Percentiles rank a stretch among this genome's conserved stretches.
phyloP scores from a whole-genome alignment of 2,329 filamentous ascomycete species.

The Aspergillus carbonarius region DNA sequence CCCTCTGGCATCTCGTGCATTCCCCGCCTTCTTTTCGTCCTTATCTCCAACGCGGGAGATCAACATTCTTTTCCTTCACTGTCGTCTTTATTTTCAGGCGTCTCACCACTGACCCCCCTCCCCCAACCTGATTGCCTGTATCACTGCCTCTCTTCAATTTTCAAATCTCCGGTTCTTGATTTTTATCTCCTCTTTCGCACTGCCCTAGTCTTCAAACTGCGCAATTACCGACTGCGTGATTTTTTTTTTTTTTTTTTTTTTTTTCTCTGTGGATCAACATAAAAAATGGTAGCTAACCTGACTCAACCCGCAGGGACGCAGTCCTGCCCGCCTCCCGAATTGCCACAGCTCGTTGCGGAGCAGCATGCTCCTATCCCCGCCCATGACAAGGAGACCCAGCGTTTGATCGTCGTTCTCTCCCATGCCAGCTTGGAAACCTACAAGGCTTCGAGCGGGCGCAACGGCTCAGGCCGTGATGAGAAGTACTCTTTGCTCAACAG shows the following conservation, averaged over 20 bases:
- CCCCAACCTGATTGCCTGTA: neutral
- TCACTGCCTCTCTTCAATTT: neutral
- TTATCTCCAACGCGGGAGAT: slow-evolving; percentile 1
- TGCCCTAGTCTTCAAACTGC: neutral
- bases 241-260: neutral
- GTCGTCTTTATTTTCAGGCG: neutral
- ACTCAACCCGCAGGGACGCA: slow-evolving; percentile 68
- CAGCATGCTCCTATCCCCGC: slow-evolving; percentile 81
- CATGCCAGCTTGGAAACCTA: slow-evolving; percentile 98
- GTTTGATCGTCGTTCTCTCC: slow-evolving; percentile 92
- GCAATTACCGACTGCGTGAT: slow-evolving; percentile 3
- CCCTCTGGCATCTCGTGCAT: neutral
- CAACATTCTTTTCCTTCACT: neutral
- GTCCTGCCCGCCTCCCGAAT: slow-evolving; percentile 85
- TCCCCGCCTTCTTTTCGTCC: neutral
- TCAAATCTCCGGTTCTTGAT: neutral
- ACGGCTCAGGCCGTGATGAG: slow-evolving; percentile 71
- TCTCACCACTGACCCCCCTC: neutral
- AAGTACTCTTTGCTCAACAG: slow-evolving; percentile 98
- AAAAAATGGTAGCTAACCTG: slow-evolving; percentile 28
- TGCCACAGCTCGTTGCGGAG: slow-evolving; percentile 90
- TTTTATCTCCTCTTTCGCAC: neutral
- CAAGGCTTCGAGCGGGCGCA: slow-evolving; percentile 73
- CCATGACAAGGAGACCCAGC: slow-evolving; percentile 84
- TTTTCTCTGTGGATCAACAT: neutral